Evolutionary conservation across 176 grass and related monocot species (phyloP).

Genomic region (Ensete glaucum): DNA sequence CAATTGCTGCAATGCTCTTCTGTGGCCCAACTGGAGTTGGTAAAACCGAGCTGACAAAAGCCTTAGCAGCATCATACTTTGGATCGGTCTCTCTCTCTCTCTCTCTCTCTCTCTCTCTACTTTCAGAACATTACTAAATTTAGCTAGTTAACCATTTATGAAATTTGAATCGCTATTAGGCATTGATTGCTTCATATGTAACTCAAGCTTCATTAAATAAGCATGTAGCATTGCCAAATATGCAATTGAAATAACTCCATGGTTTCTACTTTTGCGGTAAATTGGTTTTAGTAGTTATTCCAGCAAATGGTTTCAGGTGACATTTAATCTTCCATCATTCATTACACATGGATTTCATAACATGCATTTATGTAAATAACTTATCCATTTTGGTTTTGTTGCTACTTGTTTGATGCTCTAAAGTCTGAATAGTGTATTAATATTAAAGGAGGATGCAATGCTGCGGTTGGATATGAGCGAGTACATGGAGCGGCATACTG

Average conservation of each 20-base stretch:
- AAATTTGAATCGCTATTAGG: not conserved
- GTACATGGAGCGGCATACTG: slow-evolving; percentile 90
- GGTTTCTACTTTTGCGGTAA: not conserved
- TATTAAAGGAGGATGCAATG: slow-evolving; percentile 71
- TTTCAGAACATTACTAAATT: not conserved
- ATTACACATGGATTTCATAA: not conserved
- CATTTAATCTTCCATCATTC: not conserved
- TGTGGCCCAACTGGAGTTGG: slow-evolving; percentile 94
- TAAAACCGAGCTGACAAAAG: slow-evolving; percentile 87
- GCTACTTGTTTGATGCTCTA: slow-evolving; percentile 2
- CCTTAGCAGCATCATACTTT: slow-evolving; percentile 78
- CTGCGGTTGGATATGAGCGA: slow-evolving; percentile 97
- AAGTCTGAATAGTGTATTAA: slow-evolving; percentile 16
- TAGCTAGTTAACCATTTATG: not conserved
- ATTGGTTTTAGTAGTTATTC: not conserved
- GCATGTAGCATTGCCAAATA: no score
- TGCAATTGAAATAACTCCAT: no score
- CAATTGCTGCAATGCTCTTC: slow-evolving; percentile 84
- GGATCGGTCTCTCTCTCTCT: slow-evolving; percentile 46
- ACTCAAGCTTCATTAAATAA: no score
- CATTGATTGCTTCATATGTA: no score
- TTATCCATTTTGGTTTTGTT: slow-evolving; percentile 3
- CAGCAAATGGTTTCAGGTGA: not conserved
- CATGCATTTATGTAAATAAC: not conserved
- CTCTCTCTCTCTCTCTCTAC: not conserved